Evolutionary conservation across 2,329 filamentous ascomycete genomes (phyloP).

Genomic region (Xylaria hypoxylon): DNA sequence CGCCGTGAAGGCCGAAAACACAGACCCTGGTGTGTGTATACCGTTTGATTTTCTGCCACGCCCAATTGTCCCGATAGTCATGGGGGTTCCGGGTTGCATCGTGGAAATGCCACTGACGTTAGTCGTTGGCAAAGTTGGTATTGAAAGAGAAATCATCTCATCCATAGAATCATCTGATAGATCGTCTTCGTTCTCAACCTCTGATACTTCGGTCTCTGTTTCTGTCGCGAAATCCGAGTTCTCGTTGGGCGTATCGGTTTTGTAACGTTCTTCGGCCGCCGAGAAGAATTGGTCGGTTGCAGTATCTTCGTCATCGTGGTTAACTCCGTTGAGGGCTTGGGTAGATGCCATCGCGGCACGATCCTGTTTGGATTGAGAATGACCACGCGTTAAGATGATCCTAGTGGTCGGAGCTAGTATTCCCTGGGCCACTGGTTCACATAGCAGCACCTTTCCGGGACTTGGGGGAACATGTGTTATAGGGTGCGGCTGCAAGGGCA

Average conservation of each 20-base stretch:
- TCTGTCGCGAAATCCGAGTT: conserved; percentile 70
- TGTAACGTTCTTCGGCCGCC: conserved; percentile 82
- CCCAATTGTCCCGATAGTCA: conserved; percentile 76
- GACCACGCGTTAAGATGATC: conserved; percentile 80
- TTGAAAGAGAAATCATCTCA: conserved; percentile 90
- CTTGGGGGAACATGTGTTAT: conserved; percentile 87
- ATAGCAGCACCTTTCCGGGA: conserved; percentile 89
- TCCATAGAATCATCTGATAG: conserved; percentile 92
- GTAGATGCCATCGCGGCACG: conserved; percentile 61
- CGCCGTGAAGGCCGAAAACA: conserved; percentile 88
- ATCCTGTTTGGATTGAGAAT: conserved; percentile 66
- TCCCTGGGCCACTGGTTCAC: conserved; percentile 93
- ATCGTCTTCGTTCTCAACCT: conserved; percentile 74
- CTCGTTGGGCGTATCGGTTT: conserved; percentile 68
- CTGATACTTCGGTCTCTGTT: conserved; percentile 72
- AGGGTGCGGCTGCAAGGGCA: conserved; percentile 85
- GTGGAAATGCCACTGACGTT: conserved; percentile 83
- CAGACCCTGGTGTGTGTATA: conserved; percentile 83
- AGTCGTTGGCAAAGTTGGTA: conserved; percentile 81
- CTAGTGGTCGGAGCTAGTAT: conserved; percentile 80
- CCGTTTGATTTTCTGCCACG: conserved; percentile 76
- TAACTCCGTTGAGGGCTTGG: conserved; percentile 68
- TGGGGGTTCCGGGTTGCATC: conserved; percentile 82
- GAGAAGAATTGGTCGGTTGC: conserved; percentile 94
- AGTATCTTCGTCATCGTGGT: conserved; percentile 80